These are phyloP conservation scores for Malus orientalis DNA, from an alignment of 306 rosid genomes.

Conservation along the genomic window DNA sequence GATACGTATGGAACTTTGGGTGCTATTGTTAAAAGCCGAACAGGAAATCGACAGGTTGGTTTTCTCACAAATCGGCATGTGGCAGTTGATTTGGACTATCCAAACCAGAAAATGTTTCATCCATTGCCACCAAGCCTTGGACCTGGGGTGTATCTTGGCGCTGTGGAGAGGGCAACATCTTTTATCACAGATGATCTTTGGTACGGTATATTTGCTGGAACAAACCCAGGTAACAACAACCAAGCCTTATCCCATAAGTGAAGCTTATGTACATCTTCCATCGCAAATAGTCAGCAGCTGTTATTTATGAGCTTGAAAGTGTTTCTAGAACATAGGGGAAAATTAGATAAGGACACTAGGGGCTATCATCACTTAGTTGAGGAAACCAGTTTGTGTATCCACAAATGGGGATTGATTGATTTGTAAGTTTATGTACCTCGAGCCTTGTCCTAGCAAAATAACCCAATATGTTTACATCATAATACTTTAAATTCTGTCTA, in stretches of 20 bases:
- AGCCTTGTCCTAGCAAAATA: too few species aligned
- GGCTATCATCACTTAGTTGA: neutral
- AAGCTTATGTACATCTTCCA: neutral
- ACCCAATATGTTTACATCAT: neutral
- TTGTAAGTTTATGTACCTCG: too few species aligned
- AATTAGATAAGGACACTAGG: neutral
- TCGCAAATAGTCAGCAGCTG: neutral
- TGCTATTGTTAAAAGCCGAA: conserved; percentile 90
- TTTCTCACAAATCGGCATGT: conserved; percentile 97
- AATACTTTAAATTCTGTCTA: neutral
- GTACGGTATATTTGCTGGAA: conserved; percentile 98
- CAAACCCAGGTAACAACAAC: conserved; percentile 77
- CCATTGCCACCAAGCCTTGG: conserved; percentile 99
- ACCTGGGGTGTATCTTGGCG: conserved; percentile 97
- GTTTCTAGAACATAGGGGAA: neutral
- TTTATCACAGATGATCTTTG: conserved; percentile 94
- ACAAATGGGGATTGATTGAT: too few species aligned
- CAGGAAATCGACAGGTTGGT: conserved; percentile 86
- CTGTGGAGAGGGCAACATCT: conserved; percentile 98
- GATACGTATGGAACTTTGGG: conserved; percentile 96
- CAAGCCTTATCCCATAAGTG: neutral
- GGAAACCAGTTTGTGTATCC: neutral
- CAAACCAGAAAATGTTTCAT: conserved; percentile 98
- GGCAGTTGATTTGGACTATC: conserved; percentile 96
- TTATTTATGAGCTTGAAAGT: neutral